Conservation (phyloP, 1,284 basidiomycete genomes). For the Rhodotorula sp. region DNA sequence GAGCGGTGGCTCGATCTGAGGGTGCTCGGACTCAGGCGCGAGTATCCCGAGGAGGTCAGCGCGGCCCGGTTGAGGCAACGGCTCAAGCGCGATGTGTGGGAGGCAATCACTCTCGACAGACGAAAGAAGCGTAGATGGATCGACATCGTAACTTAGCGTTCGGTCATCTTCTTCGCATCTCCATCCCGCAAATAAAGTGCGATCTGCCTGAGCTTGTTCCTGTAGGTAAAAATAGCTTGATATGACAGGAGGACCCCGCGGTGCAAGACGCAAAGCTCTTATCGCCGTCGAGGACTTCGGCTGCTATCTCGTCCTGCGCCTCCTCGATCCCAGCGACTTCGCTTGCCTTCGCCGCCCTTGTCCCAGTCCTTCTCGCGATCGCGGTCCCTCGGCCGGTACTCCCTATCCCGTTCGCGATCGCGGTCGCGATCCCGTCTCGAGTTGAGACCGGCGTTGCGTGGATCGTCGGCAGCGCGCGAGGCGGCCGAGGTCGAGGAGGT, state of each 20-base stretch:
- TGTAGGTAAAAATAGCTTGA: too few species aligned
- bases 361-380: conserved; percentile 23
- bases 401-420: conserved; percentile 1
- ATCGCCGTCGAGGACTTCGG: conserved; percentile 22
- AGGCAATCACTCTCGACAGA: neutral
- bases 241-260: too few species aligned
- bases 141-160: conserved; percentile 5
- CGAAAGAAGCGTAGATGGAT: conserved; percentile 19
- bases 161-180: neutral
- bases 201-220: too few species aligned
- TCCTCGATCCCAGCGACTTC: conserved; percentile 20
- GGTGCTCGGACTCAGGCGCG: conserved; percentile 16
- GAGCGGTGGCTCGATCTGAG: conserved; percentile 17
- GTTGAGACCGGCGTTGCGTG: neutral
- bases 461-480: neutral
- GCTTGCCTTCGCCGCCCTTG: conserved; percentile 7
- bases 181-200: too few species aligned
- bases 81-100: conserved; percentile 4
- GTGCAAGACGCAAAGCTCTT: neutral
- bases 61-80: conserved; percentile 6
- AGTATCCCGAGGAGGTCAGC: neutral
- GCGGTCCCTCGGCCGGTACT: conserved; percentile 5
- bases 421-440: neutral
- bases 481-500: conserved; percentile 11
- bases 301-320: conserved; percentile 10